These are phyloP conservation scores for Silene noctiflora DNA, from an alignment of 179 eudicot species.

Conservation along the genomic window DNA sequence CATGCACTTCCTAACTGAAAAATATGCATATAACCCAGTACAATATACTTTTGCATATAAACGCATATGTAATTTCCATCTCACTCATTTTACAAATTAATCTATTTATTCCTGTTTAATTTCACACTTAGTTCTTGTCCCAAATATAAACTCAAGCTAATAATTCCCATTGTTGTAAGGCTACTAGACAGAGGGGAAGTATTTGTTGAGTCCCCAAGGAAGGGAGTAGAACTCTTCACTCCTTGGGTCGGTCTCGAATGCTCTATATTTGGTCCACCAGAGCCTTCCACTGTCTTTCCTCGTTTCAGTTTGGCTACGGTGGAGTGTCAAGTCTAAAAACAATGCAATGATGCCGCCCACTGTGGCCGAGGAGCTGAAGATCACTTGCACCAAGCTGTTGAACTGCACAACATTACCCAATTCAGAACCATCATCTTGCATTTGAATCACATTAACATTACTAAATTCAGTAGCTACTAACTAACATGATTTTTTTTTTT, in stretches of 20 bases:
- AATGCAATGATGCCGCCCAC: conserved; percentile 50
- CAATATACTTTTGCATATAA: background rate
- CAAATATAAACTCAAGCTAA: conserved; percentile 1
- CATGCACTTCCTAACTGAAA: background rate
- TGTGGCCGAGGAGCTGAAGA: conserved; percentile 75
- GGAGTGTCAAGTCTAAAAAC: conserved; percentile 61
- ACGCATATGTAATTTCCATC: background rate
- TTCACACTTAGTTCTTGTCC: background rate
- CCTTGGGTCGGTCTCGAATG: conserved; percentile 52
- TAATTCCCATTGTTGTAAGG: background rate
- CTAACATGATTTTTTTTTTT: no score
- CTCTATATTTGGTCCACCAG: conserved; percentile 70
- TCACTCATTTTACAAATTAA: background rate
- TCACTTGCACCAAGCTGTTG: conserved; percentile 59
- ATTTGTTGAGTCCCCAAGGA: conserved; percentile 63
- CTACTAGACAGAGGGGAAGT: conserved; percentile 64
- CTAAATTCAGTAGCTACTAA: no score
- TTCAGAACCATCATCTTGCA: conserved; percentile 5
- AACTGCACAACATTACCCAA: conserved; percentile 39
- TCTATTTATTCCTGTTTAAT: background rate
- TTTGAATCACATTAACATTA: no score
- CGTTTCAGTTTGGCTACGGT: conserved; percentile 35
- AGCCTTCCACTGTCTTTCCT: conserved; percentile 72
- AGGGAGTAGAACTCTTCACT: conserved; percentile 76
- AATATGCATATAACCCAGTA: background rate